Percentiles rank a stretch among this genome's conserved stretches.
Evolutionary conservation across 768 basidiomycete species (phyloP).

Genomic region (Tulasnella sp.): DNA sequence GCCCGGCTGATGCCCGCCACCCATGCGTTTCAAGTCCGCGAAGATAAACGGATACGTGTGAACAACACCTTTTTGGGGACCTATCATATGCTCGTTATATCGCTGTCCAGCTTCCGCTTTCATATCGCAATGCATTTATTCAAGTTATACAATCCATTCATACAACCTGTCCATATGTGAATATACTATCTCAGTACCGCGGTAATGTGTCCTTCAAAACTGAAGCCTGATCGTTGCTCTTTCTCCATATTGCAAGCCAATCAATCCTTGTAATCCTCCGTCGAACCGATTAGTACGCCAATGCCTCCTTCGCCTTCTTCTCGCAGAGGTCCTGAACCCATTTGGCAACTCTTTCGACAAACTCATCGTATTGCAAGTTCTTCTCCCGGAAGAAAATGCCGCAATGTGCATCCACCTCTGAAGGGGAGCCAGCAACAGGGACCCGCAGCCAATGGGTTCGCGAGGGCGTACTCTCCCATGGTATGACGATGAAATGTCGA

Average conservation of each 20-base stretch:
- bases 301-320: background rate
- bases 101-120: background rate
- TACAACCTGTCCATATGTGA: background rate
- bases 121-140: background rate
- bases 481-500: conserved; percentile 48
- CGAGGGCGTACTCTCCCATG: conserved; percentile 36
- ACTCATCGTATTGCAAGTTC: conserved; percentile 45
- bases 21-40: background rate
- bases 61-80: background rate
- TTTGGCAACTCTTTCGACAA: conserved; percentile 41
- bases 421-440: conserved; percentile 42
- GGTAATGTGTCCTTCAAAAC: background rate
- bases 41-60: conserved; percentile 1
- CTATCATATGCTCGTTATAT: background rate
- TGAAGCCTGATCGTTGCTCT: too few relatives aligned
- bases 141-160: background rate
- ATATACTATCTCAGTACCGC: background rate
- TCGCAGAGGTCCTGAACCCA: conserved; percentile 31
- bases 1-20: background rate
- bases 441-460: conserved; percentile 46
- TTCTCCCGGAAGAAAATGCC: conserved; percentile 46
- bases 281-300: background rate
- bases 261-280: background rate
- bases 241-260: background rate
- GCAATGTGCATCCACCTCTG: conserved; percentile 51